Conservation (phyloP, 2,329 filamentous ascomycete species). For the Dactylellina leptospora region DNA sequence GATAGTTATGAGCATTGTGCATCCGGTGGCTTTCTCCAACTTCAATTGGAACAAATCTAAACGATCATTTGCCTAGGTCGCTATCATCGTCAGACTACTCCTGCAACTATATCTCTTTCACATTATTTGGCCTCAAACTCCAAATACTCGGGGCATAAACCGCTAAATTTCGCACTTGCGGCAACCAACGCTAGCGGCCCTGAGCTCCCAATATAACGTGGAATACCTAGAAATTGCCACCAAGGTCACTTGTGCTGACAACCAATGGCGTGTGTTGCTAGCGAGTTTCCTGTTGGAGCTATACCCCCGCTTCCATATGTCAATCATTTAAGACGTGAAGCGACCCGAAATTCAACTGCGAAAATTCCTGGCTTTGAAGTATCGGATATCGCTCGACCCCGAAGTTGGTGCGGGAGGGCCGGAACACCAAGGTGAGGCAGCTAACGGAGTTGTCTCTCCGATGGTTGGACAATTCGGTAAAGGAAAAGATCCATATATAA, state of each 20-base stretch:
- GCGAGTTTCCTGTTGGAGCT: slow-evolving; percentile 22
- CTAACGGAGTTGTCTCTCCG: slow-evolving; percentile 9
- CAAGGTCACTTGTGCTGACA: not conserved
- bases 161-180: not conserved
- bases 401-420: too few relatives aligned
- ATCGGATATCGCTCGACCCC: not conserved
- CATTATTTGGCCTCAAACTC: not conserved
- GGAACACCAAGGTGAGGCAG: not conserved
- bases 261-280: not conserved
- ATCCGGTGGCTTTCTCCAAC: slow-evolving; percentile 45
- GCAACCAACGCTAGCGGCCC: not conserved
- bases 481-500: slow-evolving; percentile 6
- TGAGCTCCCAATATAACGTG: not conserved
- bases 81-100: not conserved
- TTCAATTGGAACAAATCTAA: slow-evolving; percentile 28
- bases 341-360: not conserved
- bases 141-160: not conserved
- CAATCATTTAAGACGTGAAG: not conserved
- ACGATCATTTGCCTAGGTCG: slow-evolving; percentile 16
- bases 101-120: not conserved
- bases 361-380: not conserved
- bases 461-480: slow-evolving; percentile 8
- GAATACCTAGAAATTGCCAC: not conserved
- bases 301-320: slow-evolving; percentile 5
- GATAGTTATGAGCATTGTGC: slow-evolving; percentile 43